A percentile compares a stretch with the other conserved stretches of the same genome.
Evolutionary conservation across 2,329 filamentous ascomycete genomes (phyloP).

Genomic region (Penicillium sp.): DNA sequence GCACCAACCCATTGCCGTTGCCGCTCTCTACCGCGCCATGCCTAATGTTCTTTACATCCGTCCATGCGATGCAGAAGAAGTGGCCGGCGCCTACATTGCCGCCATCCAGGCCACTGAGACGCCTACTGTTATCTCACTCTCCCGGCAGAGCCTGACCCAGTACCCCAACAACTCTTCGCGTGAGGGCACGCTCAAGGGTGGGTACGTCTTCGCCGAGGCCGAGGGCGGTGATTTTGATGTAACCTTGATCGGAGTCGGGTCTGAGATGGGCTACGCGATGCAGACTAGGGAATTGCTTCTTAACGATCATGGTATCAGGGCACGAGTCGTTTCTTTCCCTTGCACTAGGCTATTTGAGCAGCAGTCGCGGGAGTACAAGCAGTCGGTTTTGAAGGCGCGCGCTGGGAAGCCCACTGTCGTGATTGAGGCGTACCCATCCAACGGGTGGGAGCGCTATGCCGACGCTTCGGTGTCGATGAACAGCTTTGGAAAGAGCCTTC

Average conservation of each 20-base stretch:
- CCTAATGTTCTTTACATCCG: conserved; percentile 62
- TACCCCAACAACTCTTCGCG: conserved; percentile 40
- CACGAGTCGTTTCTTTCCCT: conserved; percentile 49
- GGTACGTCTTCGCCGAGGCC: conserved; percentile 38
- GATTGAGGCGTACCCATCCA: conserved; percentile 49
- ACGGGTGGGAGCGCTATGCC: conserved; percentile 52
- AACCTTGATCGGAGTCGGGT: conserved; percentile 50
- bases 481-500: conserved; percentile 41
- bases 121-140: conserved; percentile 46
- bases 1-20: conserved; percentile 60
- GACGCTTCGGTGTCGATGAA: conserved; percentile 49
- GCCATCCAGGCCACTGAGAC: conserved; percentile 41
- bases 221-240: conserved; percentile 37
- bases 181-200: conserved; percentile 38
- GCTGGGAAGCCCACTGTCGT: conserved; percentile 41
- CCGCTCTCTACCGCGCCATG: conserved; percentile 60
- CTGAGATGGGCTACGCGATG: conserved; percentile 49
- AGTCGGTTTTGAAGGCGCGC: conserved; percentile 37
- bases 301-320: conserved; percentile 22
- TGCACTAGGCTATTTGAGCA: conserved; percentile 49
- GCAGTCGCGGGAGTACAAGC: conserved; percentile 45
- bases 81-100: conserved; percentile 43
- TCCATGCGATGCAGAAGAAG: conserved; percentile 58
- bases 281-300: conserved; percentile 41
- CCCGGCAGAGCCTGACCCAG: conserved; percentile 44